phyloP scores from a whole-genome alignment of 1,284 basidiomycete species.

The Wolfiporia cocos region DNA sequence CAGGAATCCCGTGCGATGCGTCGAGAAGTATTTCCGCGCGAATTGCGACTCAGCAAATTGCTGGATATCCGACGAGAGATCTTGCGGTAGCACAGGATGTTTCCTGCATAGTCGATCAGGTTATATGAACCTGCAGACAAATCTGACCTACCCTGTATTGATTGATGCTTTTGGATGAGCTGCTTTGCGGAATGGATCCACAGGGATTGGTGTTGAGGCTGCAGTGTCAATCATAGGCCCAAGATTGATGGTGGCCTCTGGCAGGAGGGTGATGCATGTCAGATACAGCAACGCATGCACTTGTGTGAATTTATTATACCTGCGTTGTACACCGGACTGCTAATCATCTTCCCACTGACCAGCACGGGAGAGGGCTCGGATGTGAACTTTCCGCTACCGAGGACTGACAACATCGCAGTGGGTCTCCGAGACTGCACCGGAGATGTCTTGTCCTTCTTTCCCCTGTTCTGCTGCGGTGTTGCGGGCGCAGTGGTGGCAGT shows the following conservation, averaged over 20 bases:
- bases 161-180: conserved; percentile 38
- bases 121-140: conserved; percentile 1
- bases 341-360: conserved; percentile 52
- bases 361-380: conserved; percentile 13
- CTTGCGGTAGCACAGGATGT: conserved; percentile 68
- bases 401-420: too few relatives aligned
- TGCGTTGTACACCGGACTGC: conserved; percentile 58
- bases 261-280: too few relatives aligned
- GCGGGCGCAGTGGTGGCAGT: conserved; percentile 12
- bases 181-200: conserved; percentile 29
- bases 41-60: conserved; percentile 82
- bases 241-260: conserved; percentile 71
- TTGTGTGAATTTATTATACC: too few relatives aligned
- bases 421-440: too few relatives aligned
- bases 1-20: conserved; percentile 78
- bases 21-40: conserved; percentile 85
- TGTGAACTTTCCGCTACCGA: too few relatives aligned
- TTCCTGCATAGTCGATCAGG: conserved; percentile 31
- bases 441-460: conserved; percentile 13
- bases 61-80: conserved; percentile 76
- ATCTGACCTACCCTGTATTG: conserved; percentile 53
- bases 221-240: conserved; percentile 64
- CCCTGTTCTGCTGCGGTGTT: conserved; percentile 13
- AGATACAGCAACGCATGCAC: too few relatives aligned
- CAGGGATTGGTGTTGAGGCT: conserved; percentile 61